Evolutionary conservation across 2,329 filamentous ascomycete genomes (phyloP).

Genomic region (Clonostachys chloroleuca): DNA sequence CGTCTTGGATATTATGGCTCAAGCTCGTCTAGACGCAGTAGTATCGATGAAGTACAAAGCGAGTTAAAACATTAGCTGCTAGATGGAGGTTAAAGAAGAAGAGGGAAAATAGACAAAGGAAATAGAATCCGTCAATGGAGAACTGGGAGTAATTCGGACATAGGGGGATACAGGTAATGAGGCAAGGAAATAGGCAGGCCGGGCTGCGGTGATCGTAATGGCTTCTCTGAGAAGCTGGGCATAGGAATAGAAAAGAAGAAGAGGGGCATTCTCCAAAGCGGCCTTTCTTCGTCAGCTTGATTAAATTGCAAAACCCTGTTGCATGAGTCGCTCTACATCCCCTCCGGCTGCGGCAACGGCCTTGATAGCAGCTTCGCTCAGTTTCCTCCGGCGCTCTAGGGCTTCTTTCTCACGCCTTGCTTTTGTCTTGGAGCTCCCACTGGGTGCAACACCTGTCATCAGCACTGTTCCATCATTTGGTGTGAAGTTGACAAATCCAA

Average conservation of each 20-base stretch:
- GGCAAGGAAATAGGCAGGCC: neutral
- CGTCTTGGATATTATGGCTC: neutral
- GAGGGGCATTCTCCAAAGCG: neutral
- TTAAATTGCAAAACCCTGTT: constrained; percentile 43
- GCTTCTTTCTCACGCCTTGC: constrained; percentile 88
- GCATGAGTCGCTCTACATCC: constrained; percentile 50
- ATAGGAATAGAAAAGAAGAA: neutral
- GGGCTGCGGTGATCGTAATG: neutral
- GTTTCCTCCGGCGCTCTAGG: constrained; percentile 64
- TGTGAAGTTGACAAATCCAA: constrained; percentile 87
- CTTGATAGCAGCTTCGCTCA: constrained; percentile 65
- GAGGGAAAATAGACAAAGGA: constrained; percentile 1
- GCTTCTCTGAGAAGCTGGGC: neutral
- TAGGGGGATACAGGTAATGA: no score
- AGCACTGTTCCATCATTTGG: constrained; percentile 73
- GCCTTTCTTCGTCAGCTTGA: neutral
- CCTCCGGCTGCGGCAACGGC: constrained; percentile 69
- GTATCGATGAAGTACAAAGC: neutral
- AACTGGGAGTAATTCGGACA: neutral
- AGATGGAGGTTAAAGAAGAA: neutral
- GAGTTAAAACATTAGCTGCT: neutral
- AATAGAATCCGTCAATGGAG: neutral
- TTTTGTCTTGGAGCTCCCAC: constrained; percentile 90
- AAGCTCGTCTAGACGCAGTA: neutral
- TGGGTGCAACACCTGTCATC: constrained; percentile 86